These are phyloP conservation scores for Scutellaria baicalensis DNA, from an alignment of 257 asterid genomes.

Conservation along the genomic window DNA sequence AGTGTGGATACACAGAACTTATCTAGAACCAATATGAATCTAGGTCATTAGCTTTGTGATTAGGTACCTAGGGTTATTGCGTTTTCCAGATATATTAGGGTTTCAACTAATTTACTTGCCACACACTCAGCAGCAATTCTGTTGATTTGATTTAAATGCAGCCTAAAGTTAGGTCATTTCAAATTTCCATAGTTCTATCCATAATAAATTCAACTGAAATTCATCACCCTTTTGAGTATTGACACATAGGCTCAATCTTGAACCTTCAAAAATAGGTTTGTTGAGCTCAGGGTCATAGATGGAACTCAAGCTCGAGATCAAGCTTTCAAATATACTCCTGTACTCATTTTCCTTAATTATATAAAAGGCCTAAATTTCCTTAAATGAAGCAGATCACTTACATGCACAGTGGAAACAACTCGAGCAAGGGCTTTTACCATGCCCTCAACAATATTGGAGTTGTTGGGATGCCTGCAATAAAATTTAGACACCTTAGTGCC, in stretches of 20 bases:
- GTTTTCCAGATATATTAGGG: too few relatives aligned
- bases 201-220: too few relatives aligned
- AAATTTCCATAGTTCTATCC: too few relatives aligned
- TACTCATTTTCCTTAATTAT: not conserved
- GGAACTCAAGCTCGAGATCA: not conserved
- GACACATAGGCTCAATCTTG: not conserved
- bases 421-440: constrained; percentile 96
- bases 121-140: too few relatives aligned
- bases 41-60: too few relatives aligned
- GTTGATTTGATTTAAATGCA: too few relatives aligned
- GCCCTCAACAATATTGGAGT: constrained; percentile 88
- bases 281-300: not conserved
- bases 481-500: constrained; percentile 1
- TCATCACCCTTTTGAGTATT: too few relatives aligned
- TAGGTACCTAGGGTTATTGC: too few relatives aligned
- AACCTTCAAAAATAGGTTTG: not conserved
- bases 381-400: constrained; percentile 18
- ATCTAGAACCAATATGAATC: too few relatives aligned
- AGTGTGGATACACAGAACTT: too few relatives aligned
- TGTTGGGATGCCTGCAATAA: constrained; percentile 74
- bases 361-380: not conserved
- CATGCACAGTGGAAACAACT: constrained; percentile 89
- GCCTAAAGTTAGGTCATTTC: too few relatives aligned
- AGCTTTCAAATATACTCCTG: not conserved
- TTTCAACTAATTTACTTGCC: too few relatives aligned